Conservation (phyloP, 768 basidiomycete genomes). For the Tulasnella sp. region DNA sequence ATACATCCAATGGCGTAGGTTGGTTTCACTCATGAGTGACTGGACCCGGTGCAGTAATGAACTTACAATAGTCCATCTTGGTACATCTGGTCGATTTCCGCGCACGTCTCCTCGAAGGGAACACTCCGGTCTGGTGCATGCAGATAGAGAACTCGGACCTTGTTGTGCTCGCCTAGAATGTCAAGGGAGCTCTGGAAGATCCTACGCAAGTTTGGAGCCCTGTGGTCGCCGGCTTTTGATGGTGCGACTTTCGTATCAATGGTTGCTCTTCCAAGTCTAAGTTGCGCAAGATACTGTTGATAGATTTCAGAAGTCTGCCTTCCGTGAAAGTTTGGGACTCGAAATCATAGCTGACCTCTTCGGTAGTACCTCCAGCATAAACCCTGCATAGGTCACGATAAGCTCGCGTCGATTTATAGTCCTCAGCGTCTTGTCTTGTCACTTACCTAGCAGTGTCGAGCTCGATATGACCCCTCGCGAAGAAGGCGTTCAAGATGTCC, state of each 20-base stretch:
- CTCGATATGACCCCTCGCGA: constrained; percentile 34
- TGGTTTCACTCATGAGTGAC: constrained; percentile 17
- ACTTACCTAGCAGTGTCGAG: constrained; percentile 38
- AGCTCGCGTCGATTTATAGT: too few species aligned
- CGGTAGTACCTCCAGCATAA: constrained; percentile 46
- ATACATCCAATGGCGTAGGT: not conserved
- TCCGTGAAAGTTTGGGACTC: not conserved
- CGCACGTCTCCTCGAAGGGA: constrained; percentile 38
- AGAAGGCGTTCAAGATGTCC: constrained; percentile 38
- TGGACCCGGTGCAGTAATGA: constrained; percentile 25
- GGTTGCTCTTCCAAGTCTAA: constrained; percentile 33
- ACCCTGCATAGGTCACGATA: too few species aligned
- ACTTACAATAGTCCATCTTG: constrained; percentile 40
- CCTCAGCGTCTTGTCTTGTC: too few species aligned
- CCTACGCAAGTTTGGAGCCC: constrained; percentile 10
- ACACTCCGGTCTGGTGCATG: constrained; percentile 37
- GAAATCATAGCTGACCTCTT: constrained; percentile 31
- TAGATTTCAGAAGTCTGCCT: not conserved
- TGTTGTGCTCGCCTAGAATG: constrained; percentile 1
- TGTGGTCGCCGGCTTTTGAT: constrained; percentile 12
- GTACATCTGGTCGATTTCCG: constrained; percentile 39
- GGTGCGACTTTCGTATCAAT: constrained; percentile 40
- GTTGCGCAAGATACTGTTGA: constrained; percentile 32
- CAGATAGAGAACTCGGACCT: constrained; percentile 34
- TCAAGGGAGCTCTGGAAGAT: constrained; percentile 14